Conservation (phyloP, 2,329 filamentous ascomycete species). For the Chrysoporthe austroafricana region DNA sequence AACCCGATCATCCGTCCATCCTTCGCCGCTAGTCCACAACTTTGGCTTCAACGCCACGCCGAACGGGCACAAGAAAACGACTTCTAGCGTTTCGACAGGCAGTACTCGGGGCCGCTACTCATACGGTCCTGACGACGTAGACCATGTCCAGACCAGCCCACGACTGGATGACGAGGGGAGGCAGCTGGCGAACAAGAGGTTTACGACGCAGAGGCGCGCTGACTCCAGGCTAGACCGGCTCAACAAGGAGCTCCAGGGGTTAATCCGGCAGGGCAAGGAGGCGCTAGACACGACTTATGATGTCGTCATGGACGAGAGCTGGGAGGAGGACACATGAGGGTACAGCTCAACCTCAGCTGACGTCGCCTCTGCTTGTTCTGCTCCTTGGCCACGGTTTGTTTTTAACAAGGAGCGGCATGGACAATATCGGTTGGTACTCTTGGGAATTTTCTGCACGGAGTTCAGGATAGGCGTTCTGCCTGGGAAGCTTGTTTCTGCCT, state of each 20-base stretch:
- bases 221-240: constrained; percentile 80
- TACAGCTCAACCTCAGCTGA: no score
- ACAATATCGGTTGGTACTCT: neutral
- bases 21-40: constrained; percentile 29
- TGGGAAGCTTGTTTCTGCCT: neutral
- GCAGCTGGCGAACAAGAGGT: constrained; percentile 71
- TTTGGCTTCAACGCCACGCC: constrained; percentile 25
- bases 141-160: constrained; percentile 48
- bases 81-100: constrained; percentile 50
- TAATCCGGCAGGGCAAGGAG: constrained; percentile 88
- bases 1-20: constrained; percentile 33
- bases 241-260: constrained; percentile 77
- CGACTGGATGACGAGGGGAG: constrained; percentile 69
- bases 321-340: constrained; percentile 41
- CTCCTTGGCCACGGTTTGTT: neutral
- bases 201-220: constrained; percentile 74
- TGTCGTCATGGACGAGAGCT: constrained; percentile 62
- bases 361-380: no score
- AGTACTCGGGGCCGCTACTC: constrained; percentile 14
- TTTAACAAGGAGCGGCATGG: neutral
- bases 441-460: neutral
- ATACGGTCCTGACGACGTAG: constrained; percentile 25
- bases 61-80: constrained; percentile 47
- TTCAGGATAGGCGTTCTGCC: neutral
- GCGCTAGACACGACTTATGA: constrained; percentile 78